A percentile compares a stretch with the other conserved stretches of the same genome.
These are phyloP conservation scores for Oxytropis ochrocephala DNA, from an alignment of 306 rosid species.

Conservation along the genomic window DNA sequence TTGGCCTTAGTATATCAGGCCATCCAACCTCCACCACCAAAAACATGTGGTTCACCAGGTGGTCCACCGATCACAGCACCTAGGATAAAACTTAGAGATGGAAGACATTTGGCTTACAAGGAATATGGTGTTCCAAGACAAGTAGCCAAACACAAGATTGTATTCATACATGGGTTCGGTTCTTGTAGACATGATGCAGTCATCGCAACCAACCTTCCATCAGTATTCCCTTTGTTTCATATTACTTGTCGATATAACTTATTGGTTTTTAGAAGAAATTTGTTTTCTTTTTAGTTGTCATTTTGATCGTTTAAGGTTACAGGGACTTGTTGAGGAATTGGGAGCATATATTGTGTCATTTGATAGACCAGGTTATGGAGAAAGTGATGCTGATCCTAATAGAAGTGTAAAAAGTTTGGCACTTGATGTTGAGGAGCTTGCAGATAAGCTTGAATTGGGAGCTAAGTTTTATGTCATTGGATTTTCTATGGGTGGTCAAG, in stretches of 20 bases:
- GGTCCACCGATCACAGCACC: slow-evolving; percentile 50
- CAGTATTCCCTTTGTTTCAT: neutral
- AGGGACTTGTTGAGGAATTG: slow-evolving; percentile 34
- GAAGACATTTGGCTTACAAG: slow-evolving; percentile 59
- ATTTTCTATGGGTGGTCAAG: slow-evolving; percentile 41
- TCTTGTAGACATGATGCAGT: slow-evolving; percentile 12
- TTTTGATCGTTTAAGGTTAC: neutral
- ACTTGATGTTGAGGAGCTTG: slow-evolving; percentile 44
- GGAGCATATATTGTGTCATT: slow-evolving; percentile 36
- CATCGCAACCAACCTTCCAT: neutral
- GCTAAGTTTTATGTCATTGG: slow-evolving; percentile 35
- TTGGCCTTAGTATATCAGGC: slow-evolving; percentile 29
- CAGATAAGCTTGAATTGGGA: slow-evolving; percentile 37
- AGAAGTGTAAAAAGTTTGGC: slow-evolving; percentile 30
- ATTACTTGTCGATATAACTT: neutral
- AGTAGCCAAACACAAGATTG: slow-evolving; percentile 38
- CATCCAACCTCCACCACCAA: slow-evolving; percentile 32
- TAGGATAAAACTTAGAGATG: slow-evolving; percentile 60
- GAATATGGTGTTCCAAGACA: slow-evolving; percentile 46
- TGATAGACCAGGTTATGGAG: slow-evolving; percentile 49
- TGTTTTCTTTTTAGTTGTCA: neutral
- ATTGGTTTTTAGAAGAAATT: no score
- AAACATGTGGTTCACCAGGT: slow-evolving; percentile 37
- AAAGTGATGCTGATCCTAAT: slow-evolving; percentile 39
- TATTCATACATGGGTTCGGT: slow-evolving; percentile 41